phyloP scores from a whole-genome alignment of 2,329 filamentous ascomycete species.

The Hirsutella minnesotensis region DNA sequence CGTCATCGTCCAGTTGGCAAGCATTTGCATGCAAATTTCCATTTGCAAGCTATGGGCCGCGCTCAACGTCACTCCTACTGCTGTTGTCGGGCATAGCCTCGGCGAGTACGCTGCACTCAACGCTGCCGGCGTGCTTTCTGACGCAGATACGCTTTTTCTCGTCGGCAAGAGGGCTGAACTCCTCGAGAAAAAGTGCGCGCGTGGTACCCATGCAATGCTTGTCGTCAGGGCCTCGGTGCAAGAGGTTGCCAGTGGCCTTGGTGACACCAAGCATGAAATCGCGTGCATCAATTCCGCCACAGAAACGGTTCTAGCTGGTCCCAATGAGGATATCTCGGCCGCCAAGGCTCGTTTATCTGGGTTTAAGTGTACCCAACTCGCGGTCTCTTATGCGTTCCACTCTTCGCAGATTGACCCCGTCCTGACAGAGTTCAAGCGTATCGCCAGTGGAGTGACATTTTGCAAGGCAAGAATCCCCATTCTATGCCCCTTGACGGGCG shows the following conservation, averaged over 20 bases:
- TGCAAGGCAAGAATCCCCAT: background rate
- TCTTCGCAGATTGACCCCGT: conserved; percentile 1
- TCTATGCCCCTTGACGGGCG: background rate
- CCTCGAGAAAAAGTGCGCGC: conserved; percentile 40
- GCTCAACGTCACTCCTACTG: conserved; percentile 25
- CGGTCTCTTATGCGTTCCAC: conserved; percentile 8
- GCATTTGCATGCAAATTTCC: conserved; percentile 25
- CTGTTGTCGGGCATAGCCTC: conserved; percentile 37
- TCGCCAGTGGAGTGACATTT: background rate
- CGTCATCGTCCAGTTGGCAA: conserved; percentile 20
- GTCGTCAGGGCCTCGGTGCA: conserved; percentile 12
- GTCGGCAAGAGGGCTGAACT: conserved; percentile 46
- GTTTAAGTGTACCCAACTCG: conserved; percentile 17
- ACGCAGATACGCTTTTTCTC: conserved; percentile 46
- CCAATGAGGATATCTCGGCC: background rate
- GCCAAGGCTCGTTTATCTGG: conserved; percentile 14
- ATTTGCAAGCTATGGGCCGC: conserved; percentile 24
- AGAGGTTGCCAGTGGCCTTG: conserved; percentile 13
- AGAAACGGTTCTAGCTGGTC: conserved; percentile 31
- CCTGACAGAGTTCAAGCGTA: background rate
- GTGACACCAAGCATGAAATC: conserved; percentile 10
- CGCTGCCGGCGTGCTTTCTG: conserved; percentile 46
- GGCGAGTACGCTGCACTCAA: conserved; percentile 52
- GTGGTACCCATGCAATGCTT: conserved; percentile 17
- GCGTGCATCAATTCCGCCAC: conserved; percentile 52